Evolutionary conservation across 768 basidiomycete genomes (phyloP).

Genomic region (Suillus brevipes): DNA sequence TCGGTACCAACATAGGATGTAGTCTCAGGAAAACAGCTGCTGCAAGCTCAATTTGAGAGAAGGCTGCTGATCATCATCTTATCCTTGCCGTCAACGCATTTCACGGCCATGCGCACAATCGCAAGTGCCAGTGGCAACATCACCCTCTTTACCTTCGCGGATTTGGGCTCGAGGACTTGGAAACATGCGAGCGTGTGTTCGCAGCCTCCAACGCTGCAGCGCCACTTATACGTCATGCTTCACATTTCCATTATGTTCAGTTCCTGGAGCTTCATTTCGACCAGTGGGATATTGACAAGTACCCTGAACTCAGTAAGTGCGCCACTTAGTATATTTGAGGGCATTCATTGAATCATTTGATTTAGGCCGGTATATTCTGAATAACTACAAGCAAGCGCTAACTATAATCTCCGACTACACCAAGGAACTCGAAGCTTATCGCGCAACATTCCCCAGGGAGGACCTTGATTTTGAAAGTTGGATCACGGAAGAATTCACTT

Average conservation of each 20-base stretch:
- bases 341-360: neutral
- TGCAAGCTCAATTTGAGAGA: too few species aligned
- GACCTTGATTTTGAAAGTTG: too few species aligned
- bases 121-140: too few species aligned
- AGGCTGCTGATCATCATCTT: too few species aligned
- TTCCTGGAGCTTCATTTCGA: constrained; percentile 12
- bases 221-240: neutral
- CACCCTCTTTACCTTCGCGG: too few species aligned
- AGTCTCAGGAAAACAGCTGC: too few species aligned
- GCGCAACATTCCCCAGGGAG: too few species aligned
- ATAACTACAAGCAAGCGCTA: constrained; percentile 22
- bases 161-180: neutral
- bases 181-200: neutral
- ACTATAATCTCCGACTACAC: constrained; percentile 7
- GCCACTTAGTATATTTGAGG: neutral
- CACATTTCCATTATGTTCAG: neutral
- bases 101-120: too few species aligned
- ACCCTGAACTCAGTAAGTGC: constrained; percentile 7
- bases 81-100: too few species aligned
- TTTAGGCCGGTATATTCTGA: constrained; percentile 11
- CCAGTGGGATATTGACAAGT: constrained; percentile 7
- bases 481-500: too few species aligned
- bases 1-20: too few species aligned
- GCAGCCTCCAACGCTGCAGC: neutral
- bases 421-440: neutral